phyloP scores from a whole-genome alignment of 2,329 filamentous ascomycete genomes.

The Xylariaceae sp. region DNA sequence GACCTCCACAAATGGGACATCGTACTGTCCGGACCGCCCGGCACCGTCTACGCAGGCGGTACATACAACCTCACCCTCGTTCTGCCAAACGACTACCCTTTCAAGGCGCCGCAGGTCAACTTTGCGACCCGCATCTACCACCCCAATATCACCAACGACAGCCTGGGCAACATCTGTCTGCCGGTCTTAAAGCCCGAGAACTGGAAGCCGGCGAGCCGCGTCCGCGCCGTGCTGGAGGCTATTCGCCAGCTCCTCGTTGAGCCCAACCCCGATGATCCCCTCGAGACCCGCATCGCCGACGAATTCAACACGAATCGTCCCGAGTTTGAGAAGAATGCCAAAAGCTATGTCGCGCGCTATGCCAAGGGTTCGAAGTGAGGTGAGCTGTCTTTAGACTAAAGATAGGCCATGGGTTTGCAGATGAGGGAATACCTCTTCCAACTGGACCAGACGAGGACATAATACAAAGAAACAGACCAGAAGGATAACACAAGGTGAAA shows the following conservation, averaged over 20 bases:
- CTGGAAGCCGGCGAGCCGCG: conserved; percentile 88
- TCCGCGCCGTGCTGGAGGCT: conserved; percentile 77
- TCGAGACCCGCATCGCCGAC: conserved; percentile 85
- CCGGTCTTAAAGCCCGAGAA: conserved; percentile 81
- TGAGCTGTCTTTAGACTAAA: background rate
- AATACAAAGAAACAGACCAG: background rate
- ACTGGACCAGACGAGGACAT: background rate
- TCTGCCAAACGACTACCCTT: conserved; percentile 83
- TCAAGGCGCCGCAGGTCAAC: conserved; percentile 80
- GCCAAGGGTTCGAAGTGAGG: conserved; percentile 53
- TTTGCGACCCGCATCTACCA: conserved; percentile 95
- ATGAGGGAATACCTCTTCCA: background rate
- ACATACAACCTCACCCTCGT: conserved; percentile 74
- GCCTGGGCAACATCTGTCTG: conserved; percentile 83
- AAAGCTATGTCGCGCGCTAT: conserved; percentile 75
- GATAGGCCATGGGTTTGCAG: background rate
- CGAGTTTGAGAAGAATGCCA: conserved; percentile 76
- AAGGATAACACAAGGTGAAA: background rate
- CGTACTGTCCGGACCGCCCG: conserved; percentile 51
- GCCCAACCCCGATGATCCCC: conserved; percentile 87
- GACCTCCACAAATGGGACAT: conserved; percentile 61
- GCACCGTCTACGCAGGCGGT: conserved; percentile 65
- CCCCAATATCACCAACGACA: conserved; percentile 90
- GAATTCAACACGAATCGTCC: conserved; percentile 74
- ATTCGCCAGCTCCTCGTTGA: conserved; percentile 75